Percentiles rank a stretch among this genome's conserved stretches.
Conservation (phyloP, 164 flowering plant species). For the Cinnamomum micranthum region DNA sequence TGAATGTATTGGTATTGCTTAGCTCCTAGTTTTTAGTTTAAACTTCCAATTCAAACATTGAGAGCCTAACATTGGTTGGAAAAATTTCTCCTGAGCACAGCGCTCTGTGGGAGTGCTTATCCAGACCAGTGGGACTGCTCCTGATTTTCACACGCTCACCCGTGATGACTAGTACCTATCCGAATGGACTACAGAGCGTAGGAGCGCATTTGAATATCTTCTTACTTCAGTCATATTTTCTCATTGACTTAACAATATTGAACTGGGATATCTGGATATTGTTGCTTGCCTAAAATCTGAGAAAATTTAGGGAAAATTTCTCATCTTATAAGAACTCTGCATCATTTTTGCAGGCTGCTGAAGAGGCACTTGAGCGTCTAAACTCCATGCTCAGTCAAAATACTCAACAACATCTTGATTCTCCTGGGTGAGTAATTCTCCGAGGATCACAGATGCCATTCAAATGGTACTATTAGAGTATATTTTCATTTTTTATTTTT, state of each 20-base stretch:
- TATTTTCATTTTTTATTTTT: too few species aligned
- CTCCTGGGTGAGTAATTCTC: slow-evolving; percentile 61
- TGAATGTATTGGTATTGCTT: too few species aligned
- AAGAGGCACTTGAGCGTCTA: slow-evolving; percentile 61
- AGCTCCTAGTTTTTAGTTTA: too few species aligned
- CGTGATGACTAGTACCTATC: too few species aligned
- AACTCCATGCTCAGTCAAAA: slow-evolving; percentile 46
- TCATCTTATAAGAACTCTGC: neutral
- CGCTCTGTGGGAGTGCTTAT: neutral
- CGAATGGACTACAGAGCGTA: too few species aligned
- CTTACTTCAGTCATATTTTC: neutral
- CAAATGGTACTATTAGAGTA: too few species aligned
- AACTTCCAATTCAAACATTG: too few species aligned
- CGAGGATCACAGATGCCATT: neutral
- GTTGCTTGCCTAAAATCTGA: neutral
- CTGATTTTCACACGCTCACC: too few species aligned
- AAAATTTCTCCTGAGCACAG: neutral
- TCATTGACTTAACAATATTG: slow-evolving; percentile 7
- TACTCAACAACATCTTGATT: slow-evolving; percentile 48
- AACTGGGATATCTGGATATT: neutral
- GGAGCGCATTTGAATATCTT: too few species aligned
- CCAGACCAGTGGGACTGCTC: neutral
- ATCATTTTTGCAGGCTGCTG: slow-evolving; percentile 65
- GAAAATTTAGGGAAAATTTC: neutral
- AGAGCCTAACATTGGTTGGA: too few species aligned